A percentile compares a stretch with the other conserved stretches of the same genome.
Conservation (phyloP, 2,329 filamentous ascomycete genomes). For the Immersiporthe knoxdaviesiana region DNA sequence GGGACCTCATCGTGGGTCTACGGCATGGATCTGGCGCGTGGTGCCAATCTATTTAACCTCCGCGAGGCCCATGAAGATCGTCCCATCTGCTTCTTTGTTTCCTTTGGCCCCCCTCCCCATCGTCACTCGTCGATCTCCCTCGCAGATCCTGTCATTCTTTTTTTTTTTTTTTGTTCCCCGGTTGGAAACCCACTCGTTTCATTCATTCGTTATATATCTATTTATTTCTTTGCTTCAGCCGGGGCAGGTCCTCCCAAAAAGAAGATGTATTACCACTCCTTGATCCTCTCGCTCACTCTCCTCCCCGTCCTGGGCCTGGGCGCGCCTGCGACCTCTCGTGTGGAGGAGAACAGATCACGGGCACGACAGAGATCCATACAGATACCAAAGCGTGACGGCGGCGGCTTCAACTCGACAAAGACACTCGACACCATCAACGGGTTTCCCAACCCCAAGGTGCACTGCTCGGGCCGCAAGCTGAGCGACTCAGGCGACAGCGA, state of each 20-base stretch:
- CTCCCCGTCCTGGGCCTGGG: conserved; percentile 22
- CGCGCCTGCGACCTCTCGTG: conserved; percentile 6
- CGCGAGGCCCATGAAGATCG: conserved; percentile 5
- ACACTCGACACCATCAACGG: conserved; percentile 24
- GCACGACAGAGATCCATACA: conserved; percentile 1
- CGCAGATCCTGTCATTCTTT: conserved; percentile 26
- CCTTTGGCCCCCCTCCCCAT: background rate
- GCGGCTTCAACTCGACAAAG: conserved; percentile 14
- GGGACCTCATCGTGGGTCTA: background rate
- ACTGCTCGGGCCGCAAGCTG: conserved; percentile 24
- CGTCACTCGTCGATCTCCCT: conserved; percentile 22
- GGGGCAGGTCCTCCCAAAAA: conserved; percentile 27
- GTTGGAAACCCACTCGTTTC: conserved; percentile 26
- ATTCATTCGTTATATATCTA: conserved; percentile 26
- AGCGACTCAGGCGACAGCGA: conserved; percentile 14
- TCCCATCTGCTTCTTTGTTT: conserved; percentile 14
- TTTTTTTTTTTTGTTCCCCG: conserved; percentile 15
- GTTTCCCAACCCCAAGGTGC: conserved; percentile 26
- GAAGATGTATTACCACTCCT: conserved; percentile 25
- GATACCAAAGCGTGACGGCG: conserved; percentile 6
- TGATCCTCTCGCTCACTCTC: conserved; percentile 21
- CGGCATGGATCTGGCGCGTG: background rate
- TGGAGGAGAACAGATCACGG: background rate
- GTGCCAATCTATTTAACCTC: conserved; percentile 4
- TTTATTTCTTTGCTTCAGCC: conserved; percentile 2